Evolutionary conservation across 2,329 filamentous ascomycete genomes (phyloP), one percentile per base, ranked within the genome.

Genomic region (Penicillium sp.): DNA sequence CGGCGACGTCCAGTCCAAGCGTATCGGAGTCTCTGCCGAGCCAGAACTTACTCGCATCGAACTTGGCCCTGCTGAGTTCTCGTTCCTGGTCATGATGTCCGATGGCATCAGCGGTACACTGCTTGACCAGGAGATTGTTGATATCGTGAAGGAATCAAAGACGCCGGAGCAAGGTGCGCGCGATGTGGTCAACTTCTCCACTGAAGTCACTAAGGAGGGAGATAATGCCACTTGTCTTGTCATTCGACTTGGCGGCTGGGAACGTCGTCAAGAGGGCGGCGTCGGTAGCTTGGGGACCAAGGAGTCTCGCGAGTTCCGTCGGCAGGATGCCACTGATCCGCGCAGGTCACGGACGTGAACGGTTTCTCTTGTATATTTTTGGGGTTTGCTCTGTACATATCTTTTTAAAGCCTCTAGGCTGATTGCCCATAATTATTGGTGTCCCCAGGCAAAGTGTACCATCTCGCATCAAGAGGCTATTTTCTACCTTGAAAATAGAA

Each of bases 71-170:
- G 91, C 90, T 0, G 87, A 97, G 71, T 97, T 91, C 74, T 86
- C 86, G 2, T 99, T 99, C 74, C 71, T 97, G 47, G 90, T 96
- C 1, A 82, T 99, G 43, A 84, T 96, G 71, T 89, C 85, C 2
- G 94, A 99, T 71, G 94, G 94, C 26, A 85, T 99, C 9, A 93
- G 87, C 18, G 93, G 90, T 7, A 89, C 89, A 14, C 78, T 97
- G 19, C 85, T 82, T 51, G 94, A 99, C 68, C 93, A 97, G 75
- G 94, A 99, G 75, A 91, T 97, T 58, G 92, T 97, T 29, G 94
- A 99, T 70, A 86, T 97, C 30, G 81, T 97, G 66, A 97, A 97
- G 73, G 94, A 99, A 74, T 90, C 91, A 5, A 86, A 82, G 67
- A 97, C 93, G 0, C 94, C 94, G 0, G 93, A 96, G 63, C 85